Percentiles rank a stretch among this genome's conserved stretches.
These are phyloP conservation scores for Trichosporon faecale DNA, from an alignment of 1,284 basidiomycete species.

Conservation along the genomic window DNA sequence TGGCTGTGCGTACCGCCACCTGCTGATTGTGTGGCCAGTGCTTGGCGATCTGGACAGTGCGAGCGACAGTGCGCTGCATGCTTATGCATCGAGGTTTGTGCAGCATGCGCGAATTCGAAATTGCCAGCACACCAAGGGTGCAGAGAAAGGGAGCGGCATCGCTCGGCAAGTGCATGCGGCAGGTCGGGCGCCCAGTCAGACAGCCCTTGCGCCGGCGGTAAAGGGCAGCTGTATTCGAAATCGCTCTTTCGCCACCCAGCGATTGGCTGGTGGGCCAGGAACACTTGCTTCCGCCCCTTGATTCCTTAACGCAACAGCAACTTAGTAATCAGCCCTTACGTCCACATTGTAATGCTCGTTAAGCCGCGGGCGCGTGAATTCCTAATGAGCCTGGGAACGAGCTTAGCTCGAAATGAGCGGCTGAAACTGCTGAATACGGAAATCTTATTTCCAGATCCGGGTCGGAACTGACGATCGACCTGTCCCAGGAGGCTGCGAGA, in stretches of 20 bases:
- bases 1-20: neutral
- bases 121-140: neutral
- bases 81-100: neutral
- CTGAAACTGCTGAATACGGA: neutral
- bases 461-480: neutral
- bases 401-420: neutral
- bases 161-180: neutral
- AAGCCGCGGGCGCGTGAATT: neutral
- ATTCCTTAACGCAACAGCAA: neutral
- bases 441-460: constrained; percentile 6
- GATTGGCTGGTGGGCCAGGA: constrained; percentile 2
- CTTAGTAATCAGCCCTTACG: constrained; percentile 11
- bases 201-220: neutral
- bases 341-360: neutral
- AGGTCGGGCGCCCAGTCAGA: neutral
- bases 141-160: neutral
- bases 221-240: neutral
- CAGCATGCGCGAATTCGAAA: neutral
- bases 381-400: neutral
- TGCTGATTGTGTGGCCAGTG: neutral
- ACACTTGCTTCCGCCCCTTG: neutral
- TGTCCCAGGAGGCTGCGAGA: neutral
- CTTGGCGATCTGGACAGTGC: neutral
- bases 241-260: constrained; percentile 1
- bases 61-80: neutral